Percentiles rank a stretch among this genome's conserved stretches.
phyloP scores from a whole-genome alignment of 2,329 filamentous ascomycete species.

The Aspergillus tanneri region DNA sequence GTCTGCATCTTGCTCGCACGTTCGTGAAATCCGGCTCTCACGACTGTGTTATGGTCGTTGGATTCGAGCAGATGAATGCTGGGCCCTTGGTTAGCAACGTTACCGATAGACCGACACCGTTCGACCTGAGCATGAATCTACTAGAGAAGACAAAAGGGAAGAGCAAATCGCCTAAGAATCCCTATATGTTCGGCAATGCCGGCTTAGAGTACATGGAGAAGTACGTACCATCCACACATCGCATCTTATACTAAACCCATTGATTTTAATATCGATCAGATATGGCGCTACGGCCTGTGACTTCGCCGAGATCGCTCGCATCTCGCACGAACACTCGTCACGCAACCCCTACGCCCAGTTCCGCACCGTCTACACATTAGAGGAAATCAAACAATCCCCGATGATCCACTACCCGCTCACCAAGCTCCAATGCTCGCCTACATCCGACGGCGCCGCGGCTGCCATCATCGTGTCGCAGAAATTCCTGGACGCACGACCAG shows the following conservation, averaged over 20 bases:
- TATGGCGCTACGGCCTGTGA: conserved; percentile 78
- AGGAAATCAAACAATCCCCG: conserved; percentile 71
- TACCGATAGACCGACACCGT: conserved; percentile 72
- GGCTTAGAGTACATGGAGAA: conserved; percentile 92
- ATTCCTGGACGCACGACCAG: conserved; percentile 79
- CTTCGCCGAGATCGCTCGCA: conserved; percentile 87
- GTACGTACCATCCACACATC: no score
- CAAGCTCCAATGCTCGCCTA: conserved; percentile 97
- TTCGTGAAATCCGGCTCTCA: conserved; percentile 75
- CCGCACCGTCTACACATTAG: conserved; percentile 80
- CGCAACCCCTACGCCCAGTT: conserved; percentile 96
- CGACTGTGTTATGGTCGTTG: conserved; percentile 90
- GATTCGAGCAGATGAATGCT: conserved; percentile 96
- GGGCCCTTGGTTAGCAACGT: conserved; percentile 70
- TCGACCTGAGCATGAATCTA: conserved; percentile 68
- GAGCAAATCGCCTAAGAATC: conserved; percentile 76
- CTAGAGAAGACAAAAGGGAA: conserved; percentile 78
- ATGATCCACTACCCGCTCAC: conserved; percentile 83
- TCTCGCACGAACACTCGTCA: conserved; percentile 91
- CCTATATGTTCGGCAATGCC: conserved; percentile 93
- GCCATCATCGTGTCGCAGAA: conserved; percentile 82
- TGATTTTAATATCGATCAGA: conserved; percentile 42
- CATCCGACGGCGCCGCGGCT: conserved; percentile 85
- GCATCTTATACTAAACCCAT: no score
- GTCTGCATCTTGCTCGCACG: conserved; percentile 75